A percentile compares a stretch with the other conserved stretches of the same genome.
Conservation (phyloP, 768 basidiomycete genomes). For the Xerocomellus chrysenteron region DNA sequence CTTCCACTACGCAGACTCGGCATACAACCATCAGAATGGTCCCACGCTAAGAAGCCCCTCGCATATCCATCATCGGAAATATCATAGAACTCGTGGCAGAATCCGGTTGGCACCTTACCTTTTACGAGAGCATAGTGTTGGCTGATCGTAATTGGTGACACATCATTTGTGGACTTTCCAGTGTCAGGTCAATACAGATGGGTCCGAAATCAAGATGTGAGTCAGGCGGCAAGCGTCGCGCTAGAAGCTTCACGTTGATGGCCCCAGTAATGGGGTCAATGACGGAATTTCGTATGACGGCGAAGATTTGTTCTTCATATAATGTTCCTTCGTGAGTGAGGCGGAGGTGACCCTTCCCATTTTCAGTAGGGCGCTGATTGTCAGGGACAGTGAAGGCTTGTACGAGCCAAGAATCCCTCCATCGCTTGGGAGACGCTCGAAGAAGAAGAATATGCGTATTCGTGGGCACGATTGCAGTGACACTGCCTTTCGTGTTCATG, state of each 20-base stretch:
- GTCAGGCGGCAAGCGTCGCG: too few species aligned
- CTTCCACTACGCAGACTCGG: too few species aligned
- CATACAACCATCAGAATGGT: too few species aligned
- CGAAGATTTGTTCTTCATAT: too few species aligned
- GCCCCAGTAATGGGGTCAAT: background rate
- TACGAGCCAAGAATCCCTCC: too few species aligned
- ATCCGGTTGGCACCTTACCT: too few species aligned
- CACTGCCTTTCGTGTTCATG: too few species aligned
- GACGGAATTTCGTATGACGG: background rate
- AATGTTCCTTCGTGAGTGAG: background rate
- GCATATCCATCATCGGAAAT: too few species aligned
- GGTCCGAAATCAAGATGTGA: background rate
- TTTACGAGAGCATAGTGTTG: too few species aligned
- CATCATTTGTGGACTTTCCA: background rate
- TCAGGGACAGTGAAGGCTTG: background rate
- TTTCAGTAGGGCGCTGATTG: background rate
- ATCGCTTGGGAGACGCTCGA: fast-evolving
- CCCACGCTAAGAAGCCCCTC: background rate
- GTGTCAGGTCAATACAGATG: background rate
- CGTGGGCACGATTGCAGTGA: background rate
- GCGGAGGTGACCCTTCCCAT: background rate
- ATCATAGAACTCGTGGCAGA: too few species aligned
- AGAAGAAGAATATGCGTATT: background rate
- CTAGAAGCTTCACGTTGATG: background rate
- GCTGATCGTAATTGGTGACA: too few species aligned